Conservation (phyloP, 2,329 filamentous ascomycete species). For the Colletotrichum musicola region DNA sequence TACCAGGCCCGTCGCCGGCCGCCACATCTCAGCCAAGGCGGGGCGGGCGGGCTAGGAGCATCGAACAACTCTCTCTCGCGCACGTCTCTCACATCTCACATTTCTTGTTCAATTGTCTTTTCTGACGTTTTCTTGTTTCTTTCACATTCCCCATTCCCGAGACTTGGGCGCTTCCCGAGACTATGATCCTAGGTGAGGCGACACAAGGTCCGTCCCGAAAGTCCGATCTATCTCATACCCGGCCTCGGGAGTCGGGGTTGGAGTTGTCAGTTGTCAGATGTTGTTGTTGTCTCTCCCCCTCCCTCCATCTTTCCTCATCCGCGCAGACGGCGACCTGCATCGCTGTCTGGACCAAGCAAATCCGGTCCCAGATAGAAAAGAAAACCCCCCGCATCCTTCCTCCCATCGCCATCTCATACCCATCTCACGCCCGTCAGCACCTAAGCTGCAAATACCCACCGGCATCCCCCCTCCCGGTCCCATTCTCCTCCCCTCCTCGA, state of each 20-base stretch:
- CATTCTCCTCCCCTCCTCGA: not conserved
- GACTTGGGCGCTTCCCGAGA: too few relatives aligned
- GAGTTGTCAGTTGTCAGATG: too few relatives aligned
- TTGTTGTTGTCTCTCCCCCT: too few relatives aligned
- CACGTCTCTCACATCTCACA: not conserved
- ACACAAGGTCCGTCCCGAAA: not conserved
- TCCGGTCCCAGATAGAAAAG: too few relatives aligned
- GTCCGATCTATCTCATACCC: not conserved
- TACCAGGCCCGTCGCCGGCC: not conserved
- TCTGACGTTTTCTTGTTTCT: too few relatives aligned
- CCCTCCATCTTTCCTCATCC: not conserved
- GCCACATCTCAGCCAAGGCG: not conserved
- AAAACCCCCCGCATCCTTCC: not conserved
- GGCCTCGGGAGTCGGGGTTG: too few relatives aligned
- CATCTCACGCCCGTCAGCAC: not conserved
- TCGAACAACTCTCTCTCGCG: too few relatives aligned
- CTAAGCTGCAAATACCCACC: conserved; percentile 10
- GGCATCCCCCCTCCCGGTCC: not conserved
- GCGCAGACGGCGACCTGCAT: conserved; percentile 14
- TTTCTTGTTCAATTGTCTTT: not conserved
- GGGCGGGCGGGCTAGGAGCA: not conserved
- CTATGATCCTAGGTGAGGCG: not conserved
- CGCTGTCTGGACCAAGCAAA: conserved; percentile 12
- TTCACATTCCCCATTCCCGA: not conserved
- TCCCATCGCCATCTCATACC: not conserved